These are phyloP conservation scores for Ecytonucleospora hepatopenaei DNA, from an alignment of 371 early-diverging fungal species.

Conservation along the genomic window DNA sequence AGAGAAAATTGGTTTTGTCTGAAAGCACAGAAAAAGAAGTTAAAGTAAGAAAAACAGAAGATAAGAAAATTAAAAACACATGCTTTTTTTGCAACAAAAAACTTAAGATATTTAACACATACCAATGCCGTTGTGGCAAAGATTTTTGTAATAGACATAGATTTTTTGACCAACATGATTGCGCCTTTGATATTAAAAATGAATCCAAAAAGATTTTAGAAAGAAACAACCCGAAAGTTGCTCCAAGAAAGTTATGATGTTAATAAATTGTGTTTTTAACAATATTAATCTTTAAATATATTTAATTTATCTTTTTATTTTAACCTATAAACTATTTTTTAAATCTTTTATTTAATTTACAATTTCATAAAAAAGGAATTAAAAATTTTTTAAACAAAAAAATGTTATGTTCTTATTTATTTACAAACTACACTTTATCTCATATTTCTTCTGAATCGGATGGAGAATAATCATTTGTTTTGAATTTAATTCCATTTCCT, in stretches of 20 bases:
- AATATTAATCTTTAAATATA: background rate
- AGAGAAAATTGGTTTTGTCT: conserved; percentile 1
- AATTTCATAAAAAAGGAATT: too few species aligned
- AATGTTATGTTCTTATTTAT: too few species aligned
- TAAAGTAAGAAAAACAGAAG: background rate
- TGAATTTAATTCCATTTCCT: conserved; percentile 53
- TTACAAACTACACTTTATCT: too few species aligned
- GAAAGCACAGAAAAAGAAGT: background rate
- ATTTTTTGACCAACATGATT: conserved; percentile 56
- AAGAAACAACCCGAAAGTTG: conserved; percentile 53
- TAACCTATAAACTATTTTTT: background rate
- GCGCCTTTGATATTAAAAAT: conserved; percentile 53
- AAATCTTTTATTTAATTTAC: too few species aligned
- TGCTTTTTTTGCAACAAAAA: conserved; percentile 50
- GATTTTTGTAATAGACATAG: conserved; percentile 53
- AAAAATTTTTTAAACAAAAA: too few species aligned
- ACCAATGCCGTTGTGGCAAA: conserved; percentile 53
- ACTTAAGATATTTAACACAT: conserved; percentile 46
- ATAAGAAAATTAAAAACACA: background rate
- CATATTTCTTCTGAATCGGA: conserved; percentile 4
- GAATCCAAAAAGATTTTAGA: conserved; percentile 43
- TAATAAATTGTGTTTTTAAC: background rate
- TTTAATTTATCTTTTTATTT: background rate
- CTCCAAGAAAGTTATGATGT: conserved; percentile 31
- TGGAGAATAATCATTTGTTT: conserved; percentile 28